Conservation (phyloP, 768 basidiomycete species). For the Serendipita indica region DNA sequence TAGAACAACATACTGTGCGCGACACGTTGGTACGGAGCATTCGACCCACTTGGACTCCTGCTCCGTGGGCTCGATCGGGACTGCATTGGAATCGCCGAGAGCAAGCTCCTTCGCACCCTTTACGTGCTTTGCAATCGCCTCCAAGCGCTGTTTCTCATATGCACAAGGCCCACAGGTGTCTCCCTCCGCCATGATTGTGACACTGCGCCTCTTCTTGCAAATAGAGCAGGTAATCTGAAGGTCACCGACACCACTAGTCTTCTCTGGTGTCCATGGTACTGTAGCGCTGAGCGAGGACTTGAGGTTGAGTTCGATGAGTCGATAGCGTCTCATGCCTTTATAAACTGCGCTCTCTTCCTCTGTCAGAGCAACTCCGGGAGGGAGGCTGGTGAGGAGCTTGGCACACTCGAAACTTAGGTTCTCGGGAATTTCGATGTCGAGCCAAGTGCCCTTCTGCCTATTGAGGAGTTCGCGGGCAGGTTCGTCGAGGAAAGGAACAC, state of each 20-base stretch:
- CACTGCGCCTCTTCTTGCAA: constrained; percentile 19
- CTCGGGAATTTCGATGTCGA: constrained; percentile 19
- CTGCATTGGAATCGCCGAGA: constrained; percentile 8
- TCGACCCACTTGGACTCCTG: constrained; percentile 19
- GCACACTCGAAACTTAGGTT: constrained; percentile 22
- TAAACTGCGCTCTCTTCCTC: constrained; percentile 15
- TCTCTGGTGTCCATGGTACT: constrained; percentile 20
- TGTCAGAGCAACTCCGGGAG: constrained; percentile 16
- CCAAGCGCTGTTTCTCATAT: neutral
- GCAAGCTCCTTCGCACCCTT: constrained; percentile 1
- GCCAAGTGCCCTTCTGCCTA: constrained; percentile 19
- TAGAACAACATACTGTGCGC: constrained; percentile 19
- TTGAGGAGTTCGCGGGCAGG: constrained; percentile 17
- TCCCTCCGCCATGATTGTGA: constrained; percentile 19
- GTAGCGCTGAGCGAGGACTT: constrained; percentile 15
- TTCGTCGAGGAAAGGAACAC: constrained; percentile 19
- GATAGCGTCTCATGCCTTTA: constrained; percentile 20
- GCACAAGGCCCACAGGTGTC: constrained; percentile 18
- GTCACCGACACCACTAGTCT: constrained; percentile 20
- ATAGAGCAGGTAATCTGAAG: constrained; percentile 16
- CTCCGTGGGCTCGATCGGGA: neutral
- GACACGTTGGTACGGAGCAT: constrained; percentile 17
- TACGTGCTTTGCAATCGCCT: neutral
- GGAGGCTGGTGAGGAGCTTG: constrained; percentile 17
- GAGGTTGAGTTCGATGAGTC: constrained; percentile 21